These are phyloP conservation scores for Isoetes taiwanensis DNA, from an alignment of 75 land plant species.

Conservation along the genomic window DNA sequence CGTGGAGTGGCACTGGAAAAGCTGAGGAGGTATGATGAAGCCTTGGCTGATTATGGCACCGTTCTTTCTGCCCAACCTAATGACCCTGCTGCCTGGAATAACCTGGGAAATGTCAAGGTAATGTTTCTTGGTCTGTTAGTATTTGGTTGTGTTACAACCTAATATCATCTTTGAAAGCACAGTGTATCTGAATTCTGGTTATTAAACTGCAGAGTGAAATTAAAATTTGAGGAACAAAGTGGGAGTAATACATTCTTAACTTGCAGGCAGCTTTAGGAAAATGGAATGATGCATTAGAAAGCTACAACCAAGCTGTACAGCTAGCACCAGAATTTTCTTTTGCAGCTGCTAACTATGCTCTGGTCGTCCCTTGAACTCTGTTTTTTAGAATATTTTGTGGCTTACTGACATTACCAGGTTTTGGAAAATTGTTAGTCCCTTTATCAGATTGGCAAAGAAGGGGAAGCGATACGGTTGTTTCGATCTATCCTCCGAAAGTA, in stretches of 20 bases:
- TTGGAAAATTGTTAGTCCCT: constrained; percentile 9
- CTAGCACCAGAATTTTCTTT: constrained; percentile 30
- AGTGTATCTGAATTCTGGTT: no score
- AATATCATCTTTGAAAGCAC: no score
- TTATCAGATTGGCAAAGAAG: constrained; percentile 25
- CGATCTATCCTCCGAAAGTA: constrained; percentile 29
- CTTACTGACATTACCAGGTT: neutral
- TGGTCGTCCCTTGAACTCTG: constrained; percentile 14
- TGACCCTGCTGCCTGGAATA: constrained; percentile 40
- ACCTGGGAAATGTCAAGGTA: constrained; percentile 32
- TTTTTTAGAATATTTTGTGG: neutral
- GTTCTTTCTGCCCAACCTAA: constrained; percentile 27
- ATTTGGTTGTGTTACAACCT: no score
- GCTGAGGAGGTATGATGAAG: constrained; percentile 22
- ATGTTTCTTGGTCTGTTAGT: no score
- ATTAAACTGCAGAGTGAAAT: no score
- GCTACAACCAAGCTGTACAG: constrained; percentile 20
- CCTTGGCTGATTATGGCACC: constrained; percentile 26
- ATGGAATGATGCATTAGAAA: constrained; percentile 20
- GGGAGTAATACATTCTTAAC: no score
- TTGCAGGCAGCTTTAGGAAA: constrained; percentile 20
- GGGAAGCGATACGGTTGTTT: constrained; percentile 27
- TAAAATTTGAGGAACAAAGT: no score
- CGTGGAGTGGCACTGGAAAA: constrained; percentile 30
- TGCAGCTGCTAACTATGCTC: constrained; percentile 36